Conservation (phyloP, 768 basidiomycete species). For the Pisolithus microcarpus region DNA sequence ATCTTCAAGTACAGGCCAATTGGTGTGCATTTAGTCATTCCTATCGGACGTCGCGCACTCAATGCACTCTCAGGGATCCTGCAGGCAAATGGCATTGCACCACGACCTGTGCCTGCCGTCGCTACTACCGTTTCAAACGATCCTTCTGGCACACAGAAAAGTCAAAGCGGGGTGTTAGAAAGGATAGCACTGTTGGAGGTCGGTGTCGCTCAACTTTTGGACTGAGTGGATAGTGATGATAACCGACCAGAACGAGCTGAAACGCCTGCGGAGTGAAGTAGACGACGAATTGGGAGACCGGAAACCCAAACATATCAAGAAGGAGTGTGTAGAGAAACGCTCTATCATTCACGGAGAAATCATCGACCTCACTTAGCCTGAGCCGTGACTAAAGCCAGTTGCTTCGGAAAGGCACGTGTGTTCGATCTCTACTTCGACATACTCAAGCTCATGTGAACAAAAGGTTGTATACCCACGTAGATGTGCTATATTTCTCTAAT, state of each 20-base stretch:
- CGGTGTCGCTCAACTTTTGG: neutral
- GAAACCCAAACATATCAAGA: conserved; percentile 14
- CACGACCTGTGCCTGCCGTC: neutral
- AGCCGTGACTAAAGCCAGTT: too few species aligned
- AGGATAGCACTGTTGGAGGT: conserved; percentile 9
- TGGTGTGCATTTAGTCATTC: conserved; percentile 1
- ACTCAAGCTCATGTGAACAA: too few species aligned
- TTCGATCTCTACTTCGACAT: too few species aligned
- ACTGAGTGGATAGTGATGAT: neutral
- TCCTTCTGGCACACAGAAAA: neutral
- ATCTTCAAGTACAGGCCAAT: conserved; percentile 17
- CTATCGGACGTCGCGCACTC: neutral
- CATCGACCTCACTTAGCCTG: conserved; percentile 13
- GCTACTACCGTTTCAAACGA: neutral
- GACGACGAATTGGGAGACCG: neutral
- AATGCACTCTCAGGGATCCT: conserved; percentile 8
- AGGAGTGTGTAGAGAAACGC: conserved; percentile 1
- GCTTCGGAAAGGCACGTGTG: too few species aligned
- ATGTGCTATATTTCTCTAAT: too few species aligned
- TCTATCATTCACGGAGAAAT: conserved; percentile 5
- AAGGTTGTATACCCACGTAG: too few species aligned
- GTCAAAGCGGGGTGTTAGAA: neutral
- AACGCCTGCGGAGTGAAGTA: conserved; percentile 9
- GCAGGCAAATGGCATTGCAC: conserved; percentile 15
- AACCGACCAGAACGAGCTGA: conserved; percentile 5